Evolutionary conservation across 1,139 yeast species (phyloP).

Genomic region (Taphrina pruni): DNA sequence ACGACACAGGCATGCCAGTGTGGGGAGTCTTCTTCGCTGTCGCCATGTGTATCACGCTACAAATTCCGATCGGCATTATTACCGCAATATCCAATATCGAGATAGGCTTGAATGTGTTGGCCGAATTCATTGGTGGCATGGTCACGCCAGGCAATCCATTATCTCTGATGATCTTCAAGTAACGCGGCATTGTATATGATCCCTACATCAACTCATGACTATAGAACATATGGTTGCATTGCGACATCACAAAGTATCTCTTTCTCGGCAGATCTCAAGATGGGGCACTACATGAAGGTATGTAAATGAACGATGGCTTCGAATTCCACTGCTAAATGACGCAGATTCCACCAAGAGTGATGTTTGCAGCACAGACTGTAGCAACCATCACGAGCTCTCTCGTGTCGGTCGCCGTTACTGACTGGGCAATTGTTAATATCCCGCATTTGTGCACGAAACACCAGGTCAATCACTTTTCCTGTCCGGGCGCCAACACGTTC

Average conservation of each 20-base stretch:
- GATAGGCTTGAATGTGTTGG: constrained; percentile 65
- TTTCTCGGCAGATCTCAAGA: constrained; percentile 64
- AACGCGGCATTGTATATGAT: background rate
- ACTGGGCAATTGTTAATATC: constrained; percentile 60
- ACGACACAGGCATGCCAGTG: constrained; percentile 53
- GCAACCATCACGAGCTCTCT: constrained; percentile 50
- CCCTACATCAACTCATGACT: background rate
- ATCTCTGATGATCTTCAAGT: constrained; percentile 65
- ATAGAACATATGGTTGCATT: constrained; percentile 58
- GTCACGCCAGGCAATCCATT: constrained; percentile 67
- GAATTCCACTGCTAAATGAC: background rate
- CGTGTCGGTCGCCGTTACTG: constrained; percentile 61
- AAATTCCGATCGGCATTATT: constrained; percentile 43
- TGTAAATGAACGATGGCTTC: constrained; percentile 49
- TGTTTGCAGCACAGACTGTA: constrained; percentile 61
- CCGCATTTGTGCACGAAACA: constrained; percentile 51
- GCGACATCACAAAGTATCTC: constrained; percentile 65
- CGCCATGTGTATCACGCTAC: constrained; percentile 49
- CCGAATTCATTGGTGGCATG: constrained; percentile 68
- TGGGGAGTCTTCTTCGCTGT: constrained; percentile 56
- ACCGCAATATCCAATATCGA: constrained; percentile 49
- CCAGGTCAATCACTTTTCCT: constrained; percentile 50
- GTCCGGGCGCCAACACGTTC: constrained; percentile 53
- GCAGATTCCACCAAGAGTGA: constrained; percentile 56
- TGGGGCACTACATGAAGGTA: constrained; percentile 67